phyloP scores from a whole-genome alignment of 306 rosid genomes.

The Pyrus bretschneideri region DNA sequence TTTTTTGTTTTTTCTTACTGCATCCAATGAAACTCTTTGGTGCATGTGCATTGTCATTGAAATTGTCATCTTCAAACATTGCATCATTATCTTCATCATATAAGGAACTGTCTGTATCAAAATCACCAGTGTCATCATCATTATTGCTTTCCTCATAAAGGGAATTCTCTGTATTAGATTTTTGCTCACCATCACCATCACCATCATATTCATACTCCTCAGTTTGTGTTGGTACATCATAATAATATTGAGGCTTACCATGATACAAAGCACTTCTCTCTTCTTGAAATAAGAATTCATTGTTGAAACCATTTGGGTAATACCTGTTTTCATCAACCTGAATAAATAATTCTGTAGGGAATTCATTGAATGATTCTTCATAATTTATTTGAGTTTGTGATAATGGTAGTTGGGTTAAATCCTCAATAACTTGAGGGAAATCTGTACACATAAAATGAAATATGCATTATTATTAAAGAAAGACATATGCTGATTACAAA shows the following conservation, averaged over 20 bases:
- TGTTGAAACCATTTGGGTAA: too few species aligned
- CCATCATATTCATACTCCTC: background rate
- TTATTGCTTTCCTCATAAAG: background rate
- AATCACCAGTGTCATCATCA: too few species aligned
- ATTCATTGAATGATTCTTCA: background rate
- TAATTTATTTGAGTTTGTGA: background rate
- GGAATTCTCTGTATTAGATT: too few species aligned
- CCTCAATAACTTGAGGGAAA: background rate
- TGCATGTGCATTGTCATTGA: background rate
- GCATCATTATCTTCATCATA: background rate
- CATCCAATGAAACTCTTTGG: background rate
- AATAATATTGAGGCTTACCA: background rate
- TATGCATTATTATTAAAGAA: background rate
- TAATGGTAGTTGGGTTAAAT: background rate
- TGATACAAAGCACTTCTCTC: background rate
- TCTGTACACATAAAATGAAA: too few species aligned
- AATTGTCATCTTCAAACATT: background rate
- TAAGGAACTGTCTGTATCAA: too few species aligned
- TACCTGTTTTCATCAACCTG: background rate
- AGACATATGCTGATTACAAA: background rate
- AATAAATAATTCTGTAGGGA: background rate
- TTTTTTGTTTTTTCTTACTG: background rate
- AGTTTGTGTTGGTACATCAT: background rate
- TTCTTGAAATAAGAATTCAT: background rate
- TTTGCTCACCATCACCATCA: background rate